Percentiles rank a stretch among this genome's conserved stretches.
Conservation (phyloP, 305 asterid species). For the Lippia alba region DNA sequence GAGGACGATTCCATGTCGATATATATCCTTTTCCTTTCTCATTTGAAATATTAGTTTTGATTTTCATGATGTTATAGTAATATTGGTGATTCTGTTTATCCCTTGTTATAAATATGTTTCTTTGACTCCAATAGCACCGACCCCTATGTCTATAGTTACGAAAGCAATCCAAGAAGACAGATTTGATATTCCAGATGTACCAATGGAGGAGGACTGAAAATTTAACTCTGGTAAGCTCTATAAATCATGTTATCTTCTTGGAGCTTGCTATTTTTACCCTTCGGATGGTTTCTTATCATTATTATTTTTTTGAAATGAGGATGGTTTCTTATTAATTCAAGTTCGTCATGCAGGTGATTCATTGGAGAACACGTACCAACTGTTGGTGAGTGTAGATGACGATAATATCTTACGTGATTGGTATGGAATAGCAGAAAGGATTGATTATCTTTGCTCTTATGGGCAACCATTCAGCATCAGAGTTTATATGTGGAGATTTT, state of each 20-base stretch:
- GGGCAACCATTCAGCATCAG: background rate
- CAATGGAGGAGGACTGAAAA: conserved; percentile 77
- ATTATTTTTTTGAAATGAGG: too few species aligned
- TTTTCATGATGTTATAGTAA: background rate
- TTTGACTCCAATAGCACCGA: conserved; percentile 59
- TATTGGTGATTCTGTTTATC: conserved; percentile 2
- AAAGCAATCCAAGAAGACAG: conserved; percentile 75
- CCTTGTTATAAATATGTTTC: conserved; percentile 27
- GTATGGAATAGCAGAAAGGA: background rate
- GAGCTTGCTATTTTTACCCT: background rate
- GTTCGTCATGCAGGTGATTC: background rate
- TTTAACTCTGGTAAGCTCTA: conserved; percentile 22
- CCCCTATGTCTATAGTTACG: conserved; percentile 56
- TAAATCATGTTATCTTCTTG: background rate
- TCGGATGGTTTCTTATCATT: conserved; percentile 1
- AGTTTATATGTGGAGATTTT: background rate
- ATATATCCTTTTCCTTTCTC: conserved; percentile 65
- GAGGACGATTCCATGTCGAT: conserved; percentile 66
- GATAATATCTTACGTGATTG: background rate
- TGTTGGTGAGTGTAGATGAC: background rate
- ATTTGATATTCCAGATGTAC: conserved; percentile 77
- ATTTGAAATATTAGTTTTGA: background rate
- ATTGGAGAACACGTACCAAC: background rate
- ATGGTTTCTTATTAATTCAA: background rate
- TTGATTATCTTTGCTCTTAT: background rate